Percentiles rank a stretch among this genome's conserved stretches.
Evolutionary conservation across 2,329 filamentous ascomycete species (phyloP).

Genomic region (Fusarium liriodendri): DNA sequence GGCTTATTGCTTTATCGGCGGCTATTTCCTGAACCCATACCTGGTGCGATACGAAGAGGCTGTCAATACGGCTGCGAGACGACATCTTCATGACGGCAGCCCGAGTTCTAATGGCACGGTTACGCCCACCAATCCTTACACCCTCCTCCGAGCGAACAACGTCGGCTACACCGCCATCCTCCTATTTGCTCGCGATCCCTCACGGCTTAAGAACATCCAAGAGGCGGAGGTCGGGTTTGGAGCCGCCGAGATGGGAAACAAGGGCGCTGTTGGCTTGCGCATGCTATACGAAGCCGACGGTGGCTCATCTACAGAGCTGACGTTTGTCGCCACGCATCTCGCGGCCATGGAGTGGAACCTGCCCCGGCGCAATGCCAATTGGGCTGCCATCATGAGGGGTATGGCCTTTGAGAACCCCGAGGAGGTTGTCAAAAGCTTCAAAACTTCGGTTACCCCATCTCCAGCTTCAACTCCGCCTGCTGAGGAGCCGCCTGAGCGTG

Average conservation of each 20-base stretch:
- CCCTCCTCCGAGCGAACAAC: conserved; percentile 76
- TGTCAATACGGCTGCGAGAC: conserved; percentile 70
- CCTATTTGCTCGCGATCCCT: conserved; percentile 78
- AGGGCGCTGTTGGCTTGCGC: conserved; percentile 87
- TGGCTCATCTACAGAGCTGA: conserved; percentile 70
- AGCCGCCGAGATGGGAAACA: conserved; percentile 90
- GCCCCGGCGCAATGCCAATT: conserved; percentile 84
- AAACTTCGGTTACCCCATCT: conserved; percentile 37
- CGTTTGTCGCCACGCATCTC: conserved; percentile 89
- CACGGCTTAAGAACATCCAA: conserved; percentile 73
- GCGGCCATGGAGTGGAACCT: conserved; percentile 87
- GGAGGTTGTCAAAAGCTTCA: conserved; percentile 48
- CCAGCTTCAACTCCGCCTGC: conserved; percentile 36
- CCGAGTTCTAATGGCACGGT: conserved; percentile 5
- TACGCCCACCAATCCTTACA: conserved; percentile 64
- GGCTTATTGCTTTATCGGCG: conserved; percentile 85
- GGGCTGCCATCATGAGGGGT: conserved; percentile 83
- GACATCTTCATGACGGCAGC: conserved; percentile 22
- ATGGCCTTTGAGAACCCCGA: conserved; percentile 77
- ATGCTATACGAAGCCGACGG: conserved; percentile 64
- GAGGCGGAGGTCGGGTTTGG: conserved; percentile 89
- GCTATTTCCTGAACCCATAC: conserved; percentile 81
- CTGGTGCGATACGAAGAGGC: conserved; percentile 77
- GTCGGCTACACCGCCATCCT: conserved; percentile 92
- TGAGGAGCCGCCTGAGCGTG: conserved; percentile 45